Evolutionary conservation across 2,329 filamentous ascomycete species (phyloP).

Genomic region (Teratosphaeriaceae sp.): DNA sequence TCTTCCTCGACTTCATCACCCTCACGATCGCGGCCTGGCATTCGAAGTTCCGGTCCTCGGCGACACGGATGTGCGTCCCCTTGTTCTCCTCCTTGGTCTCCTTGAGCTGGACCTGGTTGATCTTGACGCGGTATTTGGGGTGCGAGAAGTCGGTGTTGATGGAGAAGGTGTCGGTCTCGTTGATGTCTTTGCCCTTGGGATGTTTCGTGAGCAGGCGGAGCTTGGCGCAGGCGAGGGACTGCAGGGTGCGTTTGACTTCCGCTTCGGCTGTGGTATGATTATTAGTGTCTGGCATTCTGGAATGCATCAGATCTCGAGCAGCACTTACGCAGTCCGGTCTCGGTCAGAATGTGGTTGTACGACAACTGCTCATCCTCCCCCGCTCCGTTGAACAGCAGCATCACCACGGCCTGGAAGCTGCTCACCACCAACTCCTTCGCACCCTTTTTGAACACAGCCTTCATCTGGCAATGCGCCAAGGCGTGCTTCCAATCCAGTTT

Average conservation of each 20-base stretch:
- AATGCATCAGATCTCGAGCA: too few species aligned
- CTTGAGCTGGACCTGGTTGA: slow-evolving; percentile 96
- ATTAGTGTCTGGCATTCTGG: slow-evolving; percentile 18
- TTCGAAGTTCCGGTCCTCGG: slow-evolving; percentile 86
- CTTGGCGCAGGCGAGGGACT: slow-evolving; percentile 90
- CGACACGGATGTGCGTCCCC: slow-evolving; percentile 84
- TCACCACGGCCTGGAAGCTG: slow-evolving; percentile 84
- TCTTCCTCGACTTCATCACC: slow-evolving; percentile 94
- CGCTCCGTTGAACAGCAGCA: slow-evolving; percentile 80
- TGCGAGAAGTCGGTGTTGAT: slow-evolving; percentile 74
- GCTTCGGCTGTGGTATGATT: slow-evolving; percentile 50
- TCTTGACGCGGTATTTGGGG: slow-evolving; percentile 85
- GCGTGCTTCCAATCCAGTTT: slow-evolving; percentile 87
- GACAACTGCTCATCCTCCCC: slow-evolving; percentile 56
- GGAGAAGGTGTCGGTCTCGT: slow-evolving; percentile 70
- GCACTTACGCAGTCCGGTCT: slow-evolving; percentile 62
- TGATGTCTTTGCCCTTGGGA: slow-evolving; percentile 73
- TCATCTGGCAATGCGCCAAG: slow-evolving; percentile 83
- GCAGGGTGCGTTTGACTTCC: slow-evolving; percentile 83
- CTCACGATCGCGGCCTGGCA: slow-evolving; percentile 94
- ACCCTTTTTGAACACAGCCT: slow-evolving; percentile 71
- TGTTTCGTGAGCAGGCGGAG: slow-evolving; percentile 76
- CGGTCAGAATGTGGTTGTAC: slow-evolving; percentile 68
- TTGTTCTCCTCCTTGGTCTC: slow-evolving; percentile 95
- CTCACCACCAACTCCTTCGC: slow-evolving; percentile 85